phyloP scores from a whole-genome alignment of 1,284 basidiomycete genomes.

The Sanghuangporus sanghuang region DNA sequence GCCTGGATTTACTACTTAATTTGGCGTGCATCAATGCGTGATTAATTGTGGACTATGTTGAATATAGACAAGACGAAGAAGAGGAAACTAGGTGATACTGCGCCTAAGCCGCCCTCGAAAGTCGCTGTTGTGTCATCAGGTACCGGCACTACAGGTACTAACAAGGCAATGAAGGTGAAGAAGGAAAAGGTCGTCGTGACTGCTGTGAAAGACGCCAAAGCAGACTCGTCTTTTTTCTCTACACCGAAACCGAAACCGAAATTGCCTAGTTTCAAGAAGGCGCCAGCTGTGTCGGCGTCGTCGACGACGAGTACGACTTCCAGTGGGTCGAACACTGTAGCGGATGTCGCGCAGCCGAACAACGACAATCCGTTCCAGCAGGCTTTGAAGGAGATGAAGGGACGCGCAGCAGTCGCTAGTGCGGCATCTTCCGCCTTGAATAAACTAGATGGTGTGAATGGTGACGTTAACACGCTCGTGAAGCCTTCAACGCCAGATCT shows the following conservation, averaged over 20 bases:
- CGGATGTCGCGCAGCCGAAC: conserved; percentile 65
- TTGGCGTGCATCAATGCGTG: neutral
- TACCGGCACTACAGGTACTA: conserved; percentile 20
- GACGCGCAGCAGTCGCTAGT: conserved; percentile 39
- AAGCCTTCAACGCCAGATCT: conserved; percentile 23
- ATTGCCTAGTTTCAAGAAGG: conserved; percentile 77
- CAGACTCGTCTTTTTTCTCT: conserved; percentile 81
- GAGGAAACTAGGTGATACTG: conserved; percentile 53
- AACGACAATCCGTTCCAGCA: conserved; percentile 73
- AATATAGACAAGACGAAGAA: conserved; percentile 63
- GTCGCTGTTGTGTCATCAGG: conserved; percentile 47
- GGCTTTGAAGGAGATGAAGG: conserved; percentile 68
- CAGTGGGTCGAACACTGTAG: conserved; percentile 48
- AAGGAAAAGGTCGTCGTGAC: conserved; percentile 33
- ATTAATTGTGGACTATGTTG: neutral
- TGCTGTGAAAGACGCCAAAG: conserved; percentile 67
- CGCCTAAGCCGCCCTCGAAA: conserved; percentile 56
- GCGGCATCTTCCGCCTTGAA: conserved; percentile 19
- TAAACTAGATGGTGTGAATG: conserved; percentile 25
- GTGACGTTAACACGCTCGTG: conserved; percentile 22
- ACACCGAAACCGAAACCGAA: conserved; percentile 76
- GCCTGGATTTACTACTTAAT: neutral
- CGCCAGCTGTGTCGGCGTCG: conserved; percentile 26
- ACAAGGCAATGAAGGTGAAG: conserved; percentile 27
- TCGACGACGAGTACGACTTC: neutral